Base-by-base conservation (phyloP, 805 yeast genomes). In the Saccharomycopsis sp. region DNA sequence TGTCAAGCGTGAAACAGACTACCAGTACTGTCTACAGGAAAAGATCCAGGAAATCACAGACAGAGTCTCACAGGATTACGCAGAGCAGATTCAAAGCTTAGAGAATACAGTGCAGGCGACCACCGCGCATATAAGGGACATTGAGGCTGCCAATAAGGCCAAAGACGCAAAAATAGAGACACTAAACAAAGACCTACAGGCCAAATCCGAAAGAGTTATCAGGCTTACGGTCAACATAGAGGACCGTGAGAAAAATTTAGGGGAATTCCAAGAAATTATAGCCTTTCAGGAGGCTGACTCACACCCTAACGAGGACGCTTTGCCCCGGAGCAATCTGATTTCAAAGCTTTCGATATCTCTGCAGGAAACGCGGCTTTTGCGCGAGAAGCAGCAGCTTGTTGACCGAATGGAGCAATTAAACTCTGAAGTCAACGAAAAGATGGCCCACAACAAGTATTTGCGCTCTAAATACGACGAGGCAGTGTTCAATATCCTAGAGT, bases 381-480 rank as follows among this genome's bases (percentile, higher is more conserved):
- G n/a, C 14, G 51, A 44, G 34, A 16, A 15, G 40, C 14, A 21
- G n/a, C 16, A 20, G 15, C 51, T 55, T 14, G 54, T 61, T 23
- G 62, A 61, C 23, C 20, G 53, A 41, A 54, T 51, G 37, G 41
- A 51, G 18, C 60, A 61, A 37, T 41, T 59, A 16, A 57, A 58
- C 18, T 54, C 50, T 18, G 60, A 58, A 21, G 41, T 61, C 15
- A 56, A 60, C 5, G 63, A 61, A 37, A 44, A 44, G 21, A n/a
- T 44, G 48, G 18, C 48, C 18, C 18, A 20, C 41, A 29, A 40
- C 23, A 58, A 54, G 46, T 41, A 16, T 8, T 51, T 58, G 12
- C 51, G 58, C 23, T 34, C 41, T 16, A 51, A 53, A 18, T 60
- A 60, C 24, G 62, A 60, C 34, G 60, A 60, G 24, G 52, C 51